Percentiles rank a stretch among this genome's conserved stretches.
These are phyloP conservation scores for Corylus americana DNA, from an alignment of 306 rosid species.

Conservation along the genomic window DNA sequence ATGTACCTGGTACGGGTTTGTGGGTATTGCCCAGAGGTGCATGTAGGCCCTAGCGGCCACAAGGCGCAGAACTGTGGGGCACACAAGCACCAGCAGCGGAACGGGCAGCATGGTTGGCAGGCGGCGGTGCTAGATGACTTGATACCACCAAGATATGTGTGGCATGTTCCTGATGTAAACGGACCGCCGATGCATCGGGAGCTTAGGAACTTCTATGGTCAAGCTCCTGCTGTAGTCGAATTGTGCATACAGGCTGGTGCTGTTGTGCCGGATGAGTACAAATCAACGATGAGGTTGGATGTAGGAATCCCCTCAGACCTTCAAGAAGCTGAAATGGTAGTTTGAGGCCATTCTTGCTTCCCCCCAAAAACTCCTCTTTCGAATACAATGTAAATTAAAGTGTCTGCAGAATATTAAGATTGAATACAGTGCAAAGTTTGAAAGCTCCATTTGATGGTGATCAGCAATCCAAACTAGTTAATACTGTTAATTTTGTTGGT, in stretches of 20 bases:
- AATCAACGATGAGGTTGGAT: conserved; percentile 86
- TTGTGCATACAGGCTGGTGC: conserved; percentile 94
- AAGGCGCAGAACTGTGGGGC: conserved; percentile 96
- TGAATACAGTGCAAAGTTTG: conserved; percentile 6
- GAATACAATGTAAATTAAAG: conserved; percentile 6
- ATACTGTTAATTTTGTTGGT: neutral
- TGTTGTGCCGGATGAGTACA: conserved; percentile 71
- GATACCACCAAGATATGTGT: conserved; percentile 88
- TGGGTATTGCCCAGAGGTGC: conserved; percentile 94
- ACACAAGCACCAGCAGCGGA: conserved; percentile 92
- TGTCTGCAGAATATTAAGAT: conserved; percentile 14
- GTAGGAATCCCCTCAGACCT: conserved; percentile 78
- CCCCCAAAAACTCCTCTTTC: conserved; percentile 7
- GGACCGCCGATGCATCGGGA: conserved; percentile 71
- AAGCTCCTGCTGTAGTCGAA: conserved; percentile 88
- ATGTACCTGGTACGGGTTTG: conserved; percentile 85
- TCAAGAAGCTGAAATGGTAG: conserved; percentile 93
- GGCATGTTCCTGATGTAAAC: conserved; percentile 93
- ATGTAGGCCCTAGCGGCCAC: conserved; percentile 78
- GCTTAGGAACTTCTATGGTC: conserved; percentile 80
- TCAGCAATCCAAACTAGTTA: neutral
- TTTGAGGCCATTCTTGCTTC: conserved; percentile 43
- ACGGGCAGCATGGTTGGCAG: conserved; percentile 99
- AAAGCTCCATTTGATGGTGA: neutral
- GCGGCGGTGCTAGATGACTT: conserved; percentile 79